phyloP scores from a whole-genome alignment of 495 filamentous ascomycete genomes.

The Xylaria acuta region DNA sequence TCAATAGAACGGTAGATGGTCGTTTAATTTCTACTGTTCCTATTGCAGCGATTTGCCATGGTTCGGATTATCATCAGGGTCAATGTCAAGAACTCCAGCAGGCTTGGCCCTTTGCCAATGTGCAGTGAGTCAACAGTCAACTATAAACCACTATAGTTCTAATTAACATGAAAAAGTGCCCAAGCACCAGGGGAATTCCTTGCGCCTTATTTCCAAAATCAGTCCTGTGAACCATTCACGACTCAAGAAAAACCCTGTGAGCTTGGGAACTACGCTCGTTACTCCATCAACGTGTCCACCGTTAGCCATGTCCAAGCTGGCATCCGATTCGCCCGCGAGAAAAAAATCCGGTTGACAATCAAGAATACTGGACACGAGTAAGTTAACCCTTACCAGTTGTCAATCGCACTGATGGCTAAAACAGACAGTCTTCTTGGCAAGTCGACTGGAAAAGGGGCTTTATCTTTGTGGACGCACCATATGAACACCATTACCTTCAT shows the following conservation, averaged over 20 bases:
- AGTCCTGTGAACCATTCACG: slow-evolving; percentile 46
- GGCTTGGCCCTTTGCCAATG: neutral
- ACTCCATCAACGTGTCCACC: slow-evolving; percentile 53
- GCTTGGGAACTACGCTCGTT: slow-evolving; percentile 63
- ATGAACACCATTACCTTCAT: slow-evolving; percentile 52
- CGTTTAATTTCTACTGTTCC: neutral
- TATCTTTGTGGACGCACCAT: slow-evolving; percentile 66
- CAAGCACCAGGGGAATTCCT: too few species aligned
- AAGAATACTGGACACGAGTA: slow-evolving; percentile 56
- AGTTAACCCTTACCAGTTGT: neutral
- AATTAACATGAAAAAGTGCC: too few species aligned
- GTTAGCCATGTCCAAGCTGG: slow-evolving; percentile 41
- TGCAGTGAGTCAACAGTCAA: neutral
- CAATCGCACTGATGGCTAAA: slow-evolving; percentile 24
- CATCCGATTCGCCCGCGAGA: slow-evolving; percentile 46
- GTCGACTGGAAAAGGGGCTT: slow-evolving; percentile 56
- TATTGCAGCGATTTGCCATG: neutral
- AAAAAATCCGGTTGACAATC: slow-evolving; percentile 53
- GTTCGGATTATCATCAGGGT: neutral
- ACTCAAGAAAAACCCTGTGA: slow-evolving; percentile 48
- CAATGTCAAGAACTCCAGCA: neutral
- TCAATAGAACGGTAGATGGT: neutral
- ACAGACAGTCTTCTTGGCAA: slow-evolving; percentile 34
- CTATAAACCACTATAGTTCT: too few species aligned
- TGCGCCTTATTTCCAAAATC: slow-evolving; percentile 15